A percentile compares a stretch with the other conserved stretches of the same genome.
phyloP scores from a whole-genome alignment of 2,329 filamentous ascomycete species.

The Beauveria sp. region DNA sequence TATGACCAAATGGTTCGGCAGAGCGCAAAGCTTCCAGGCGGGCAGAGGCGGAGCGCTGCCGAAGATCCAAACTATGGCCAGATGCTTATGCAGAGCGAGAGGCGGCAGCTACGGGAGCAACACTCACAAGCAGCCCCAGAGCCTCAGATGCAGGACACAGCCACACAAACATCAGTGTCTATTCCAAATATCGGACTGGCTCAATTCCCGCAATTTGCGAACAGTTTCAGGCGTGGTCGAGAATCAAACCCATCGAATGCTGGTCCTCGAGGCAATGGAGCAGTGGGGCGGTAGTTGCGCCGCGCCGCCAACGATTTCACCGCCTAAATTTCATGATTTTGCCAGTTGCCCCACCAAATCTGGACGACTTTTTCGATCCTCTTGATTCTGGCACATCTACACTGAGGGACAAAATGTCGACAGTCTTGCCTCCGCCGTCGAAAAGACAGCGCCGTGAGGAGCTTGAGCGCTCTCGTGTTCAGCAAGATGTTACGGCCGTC shows the following conservation, averaged over 20 bases:
- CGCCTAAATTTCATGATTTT: constrained; percentile 26
- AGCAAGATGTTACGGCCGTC: constrained; percentile 66
- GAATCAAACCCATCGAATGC: constrained; percentile 7
- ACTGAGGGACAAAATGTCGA: constrained; percentile 55
- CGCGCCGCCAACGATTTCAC: constrained; percentile 15
- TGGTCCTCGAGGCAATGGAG: neutral
- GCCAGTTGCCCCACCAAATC: constrained; percentile 22
- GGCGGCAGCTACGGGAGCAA: neutral
- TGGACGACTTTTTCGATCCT: neutral
- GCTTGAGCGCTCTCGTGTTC: constrained; percentile 61
- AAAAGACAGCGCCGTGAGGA: constrained; percentile 78
- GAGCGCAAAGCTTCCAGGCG: neutral
- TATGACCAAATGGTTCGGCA: neutral
- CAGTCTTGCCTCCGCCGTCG: constrained; percentile 71
- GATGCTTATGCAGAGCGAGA: neutral
- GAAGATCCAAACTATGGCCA: neutral
- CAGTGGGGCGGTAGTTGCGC: constrained; percentile 6
- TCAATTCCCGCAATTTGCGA: constrained; percentile 22
- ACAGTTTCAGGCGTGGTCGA: constrained; percentile 23
- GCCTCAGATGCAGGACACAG: constrained; percentile 21
- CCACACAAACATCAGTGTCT: constrained; percentile 20
- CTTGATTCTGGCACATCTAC: neutral
- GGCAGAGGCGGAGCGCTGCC: neutral
- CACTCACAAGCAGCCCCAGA: constrained; percentile 21
- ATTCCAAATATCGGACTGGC: constrained; percentile 22